phyloP scores from a whole-genome alignment of 2,329 filamentous ascomycete genomes.

The Colletotrichum sp. region DNA sequence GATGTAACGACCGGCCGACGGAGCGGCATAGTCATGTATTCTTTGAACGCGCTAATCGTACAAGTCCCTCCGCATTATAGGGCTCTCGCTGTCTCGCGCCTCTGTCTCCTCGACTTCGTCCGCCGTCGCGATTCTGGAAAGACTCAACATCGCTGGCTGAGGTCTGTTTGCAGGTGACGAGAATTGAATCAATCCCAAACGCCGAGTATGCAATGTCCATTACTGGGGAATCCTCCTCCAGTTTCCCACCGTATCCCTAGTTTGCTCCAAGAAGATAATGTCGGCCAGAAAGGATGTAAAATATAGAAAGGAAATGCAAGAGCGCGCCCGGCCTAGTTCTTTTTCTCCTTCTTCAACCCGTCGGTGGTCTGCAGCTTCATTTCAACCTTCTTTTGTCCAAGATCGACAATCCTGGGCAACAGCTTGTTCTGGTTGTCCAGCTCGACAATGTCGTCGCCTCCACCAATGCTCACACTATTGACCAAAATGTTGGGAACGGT shows the following conservation, averaged over 20 bases:
- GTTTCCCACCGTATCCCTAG: not conserved
- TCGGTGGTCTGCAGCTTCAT: conserved; percentile 51
- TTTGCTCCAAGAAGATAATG: not conserved
- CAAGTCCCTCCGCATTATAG: conserved; percentile 5
- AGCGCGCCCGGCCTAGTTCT: not conserved
- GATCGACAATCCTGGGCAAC: conserved; percentile 71
- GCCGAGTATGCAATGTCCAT: conserved; percentile 19
- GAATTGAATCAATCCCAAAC: conserved; percentile 12
- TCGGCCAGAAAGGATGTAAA: not conserved
- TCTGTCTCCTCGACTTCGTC: not conserved
- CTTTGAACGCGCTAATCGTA: not conserved
- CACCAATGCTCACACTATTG: conserved; percentile 87
- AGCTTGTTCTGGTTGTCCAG: conserved; percentile 72
- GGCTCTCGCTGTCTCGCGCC: not conserved
- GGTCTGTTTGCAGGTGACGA: not conserved
- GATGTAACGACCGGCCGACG: not conserved
- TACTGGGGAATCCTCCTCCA: not conserved
- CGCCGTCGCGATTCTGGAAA: not conserved
- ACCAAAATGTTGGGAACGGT: conserved; percentile 95
- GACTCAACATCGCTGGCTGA: not conserved
- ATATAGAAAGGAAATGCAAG: not conserved
- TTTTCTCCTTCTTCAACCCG: not conserved
- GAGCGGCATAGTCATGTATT: not conserved
- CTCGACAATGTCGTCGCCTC: conserved; percentile 82
- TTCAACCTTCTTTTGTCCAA: conserved; percentile 71